Evolutionary conservation across 148 eudicot species (phyloP), one percentile per base, ranked within the genome.

Genomic region (Camellia japonica): DNA sequence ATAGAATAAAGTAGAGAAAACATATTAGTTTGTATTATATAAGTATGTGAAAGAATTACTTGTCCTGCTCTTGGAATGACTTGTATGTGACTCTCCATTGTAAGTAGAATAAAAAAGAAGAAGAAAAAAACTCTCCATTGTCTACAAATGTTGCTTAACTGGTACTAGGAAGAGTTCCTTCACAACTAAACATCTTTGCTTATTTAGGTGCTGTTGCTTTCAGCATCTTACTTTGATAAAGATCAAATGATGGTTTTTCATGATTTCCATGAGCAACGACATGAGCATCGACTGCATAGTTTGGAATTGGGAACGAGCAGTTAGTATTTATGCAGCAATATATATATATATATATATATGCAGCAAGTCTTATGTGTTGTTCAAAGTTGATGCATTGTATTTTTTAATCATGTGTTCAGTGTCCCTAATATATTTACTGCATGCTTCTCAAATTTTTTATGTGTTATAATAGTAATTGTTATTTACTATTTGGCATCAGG

Each of bases 401-500:
- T 6, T 11, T 52, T 67, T 43, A 3, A 54, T 16, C n/a, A 5
- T 10, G 71, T 5, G 30, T 20, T 6, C 12, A 78, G 16, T 13
- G n/a, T 54, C 9, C 74, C 23, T 18, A n/a, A 67, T 65, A 51
- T 30, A 30, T 41, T 56, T 18, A 20, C 67, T 55, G 3, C 0
- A 23, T n/a, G 15, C 42, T 23, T 78, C 61, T 55, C 42, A 42
- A 44, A 4, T 42, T 7, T 56, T 58, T 8, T 6, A 6, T 79
- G 14, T 30, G 13, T 52, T 44, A 68, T 78, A 42, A 20, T 23
- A 43, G 43, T 71, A 14, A 77, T 79, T 74, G 43, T 18, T 73
- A 62, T 73, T 76, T 79, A 44, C 81, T 55, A 59, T 86, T 16
- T 79, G 81, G 54, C 74, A 79, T 58, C 88, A 92, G 95, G 91